Evolutionary conservation across 1,284 basidiomycete genomes (phyloP), one percentile per base, ranked within the genome.

Genomic region (Neotropicomus parvogracilis): DNA sequence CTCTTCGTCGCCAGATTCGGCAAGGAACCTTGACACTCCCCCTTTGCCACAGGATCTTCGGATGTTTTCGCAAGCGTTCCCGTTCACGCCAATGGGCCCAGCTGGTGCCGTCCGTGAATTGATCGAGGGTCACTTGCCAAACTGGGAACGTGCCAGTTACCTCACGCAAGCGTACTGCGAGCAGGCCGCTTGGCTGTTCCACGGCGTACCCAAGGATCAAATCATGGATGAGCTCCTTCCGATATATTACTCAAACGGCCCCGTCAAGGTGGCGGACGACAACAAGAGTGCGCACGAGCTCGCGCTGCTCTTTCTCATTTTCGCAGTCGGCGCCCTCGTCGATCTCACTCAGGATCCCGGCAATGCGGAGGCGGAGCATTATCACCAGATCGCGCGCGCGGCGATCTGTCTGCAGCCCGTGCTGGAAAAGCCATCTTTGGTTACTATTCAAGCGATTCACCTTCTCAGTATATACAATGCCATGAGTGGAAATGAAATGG

Each of bases 391-490:
- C 24, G 70, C 81, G 0, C 69, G 77, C 8, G 81, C 78, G 8
- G 80, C 82, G 2, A 60, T 86, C 20, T 75, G 77, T 46, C 67
- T 85, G 31, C 79, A 80, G 40, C 72, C 82, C 2, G 72, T 84
- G 20, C 66, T 85, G 42, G 83, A 85, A 63, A 81, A 83, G 50
- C 81, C 85, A 8, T 79, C 78, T 8, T 67, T 83, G 37, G 78
- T 79, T 44, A 83, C 82, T 31, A 78, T 86, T 41, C 81, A 85
- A 60, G 66, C 78, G 5, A 63, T 88, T 48, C 80, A 84, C 61
- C 61, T 84, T 57, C 66, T 77, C 64, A 76, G 74, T 57, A 71
- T 75, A 20, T 80, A 79, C 57, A 76, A 77, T 48, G 73, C 75
- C 9, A 74, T 83, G 67, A 70, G 67, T 50, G 67, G 69, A 43